Percentiles rank a stretch among this genome's conserved stretches.
Evolutionary conservation across 1,139 yeast genomes (phyloP).

Genomic region (Saccharomycopsis hybrid): DNA sequence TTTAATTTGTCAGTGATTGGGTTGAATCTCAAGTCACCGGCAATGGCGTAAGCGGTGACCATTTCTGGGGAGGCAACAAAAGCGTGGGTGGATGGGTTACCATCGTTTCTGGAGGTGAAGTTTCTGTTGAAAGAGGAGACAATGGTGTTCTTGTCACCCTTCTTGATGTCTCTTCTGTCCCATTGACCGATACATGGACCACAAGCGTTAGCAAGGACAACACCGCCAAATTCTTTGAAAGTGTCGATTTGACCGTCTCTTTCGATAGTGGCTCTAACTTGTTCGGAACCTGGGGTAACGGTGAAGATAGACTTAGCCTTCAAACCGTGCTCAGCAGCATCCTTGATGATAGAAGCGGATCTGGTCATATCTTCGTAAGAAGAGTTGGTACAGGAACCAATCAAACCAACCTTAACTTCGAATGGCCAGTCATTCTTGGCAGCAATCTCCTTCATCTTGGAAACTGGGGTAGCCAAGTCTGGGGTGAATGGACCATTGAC

Average conservation of each 20-base stretch:
- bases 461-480: constrained; percentile 95
- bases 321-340: constrained; percentile 87
- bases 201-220: constrained; percentile 96
- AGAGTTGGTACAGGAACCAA: constrained; percentile 99
- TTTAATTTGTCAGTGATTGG: constrained; percentile 92
- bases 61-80: constrained; percentile 98
- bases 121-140: constrained; percentile 99
- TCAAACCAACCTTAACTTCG: constrained; percentile 91
- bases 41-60: constrained; percentile 91
- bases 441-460: constrained; percentile 87
- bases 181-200: constrained; percentile 99
- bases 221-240: constrained; percentile 90
- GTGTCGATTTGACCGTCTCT: constrained; percentile 93
- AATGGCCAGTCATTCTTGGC: constrained; percentile 87
- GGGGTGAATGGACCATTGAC: constrained; percentile 99
- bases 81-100: constrained; percentile 97
- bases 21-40: constrained; percentile 98
- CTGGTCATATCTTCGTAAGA: constrained; percentile 99
- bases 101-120: constrained; percentile 97
- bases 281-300: constrained; percentile 99
- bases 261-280: constrained; percentile 96
- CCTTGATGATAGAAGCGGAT: constrained; percentile 88
- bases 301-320: constrained; percentile 86
- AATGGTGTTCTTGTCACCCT: constrained; percentile 98
- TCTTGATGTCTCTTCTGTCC: constrained; percentile 96